These are phyloP conservation scores for Hapsidospora chrysogenum DNA, from an alignment of 495 filamentous ascomycete genomes.

Conservation along the genomic window DNA sequence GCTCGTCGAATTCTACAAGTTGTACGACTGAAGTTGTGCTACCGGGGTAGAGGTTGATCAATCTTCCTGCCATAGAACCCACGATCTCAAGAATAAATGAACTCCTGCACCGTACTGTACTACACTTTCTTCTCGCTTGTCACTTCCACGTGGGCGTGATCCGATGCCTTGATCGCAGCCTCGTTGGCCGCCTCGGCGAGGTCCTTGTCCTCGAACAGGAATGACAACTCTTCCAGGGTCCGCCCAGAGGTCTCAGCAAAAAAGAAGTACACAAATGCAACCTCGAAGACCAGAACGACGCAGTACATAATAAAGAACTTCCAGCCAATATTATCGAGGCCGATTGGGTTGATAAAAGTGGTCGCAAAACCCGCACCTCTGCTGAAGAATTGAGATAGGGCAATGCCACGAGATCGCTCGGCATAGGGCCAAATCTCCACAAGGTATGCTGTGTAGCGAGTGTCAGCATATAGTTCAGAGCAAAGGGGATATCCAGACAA, in stretches of 20 bases:
- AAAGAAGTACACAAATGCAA: constrained; percentile 22
- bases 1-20: too few species aligned
- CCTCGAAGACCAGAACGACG: constrained; percentile 24
- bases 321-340: not conserved
- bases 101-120: too few species aligned
- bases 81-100: too few species aligned
- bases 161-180: constrained; percentile 8
- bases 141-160: too few species aligned
- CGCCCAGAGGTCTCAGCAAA: constrained; percentile 33
- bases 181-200: constrained; percentile 5
- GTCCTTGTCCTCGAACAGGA: constrained; percentile 23
- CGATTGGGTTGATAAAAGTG: not conserved
- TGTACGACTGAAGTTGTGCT: too few species aligned
- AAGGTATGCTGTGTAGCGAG: constrained; percentile 39
- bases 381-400: constrained; percentile 42
- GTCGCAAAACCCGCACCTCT: constrained; percentile 31
- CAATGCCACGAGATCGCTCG: constrained; percentile 37
- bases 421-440: constrained; percentile 44
- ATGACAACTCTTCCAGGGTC: constrained; percentile 31
- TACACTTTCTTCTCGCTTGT: too few species aligned
- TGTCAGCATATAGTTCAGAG: not conserved
- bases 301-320: constrained; percentile 18
- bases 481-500: constrained; percentile 13
- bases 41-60: too few species aligned
- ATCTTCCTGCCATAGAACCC: too few species aligned